Conservation (phyloP, 2,329 filamentous ascomycete genomes). For the Talaromyces albobiverticillius region DNA sequence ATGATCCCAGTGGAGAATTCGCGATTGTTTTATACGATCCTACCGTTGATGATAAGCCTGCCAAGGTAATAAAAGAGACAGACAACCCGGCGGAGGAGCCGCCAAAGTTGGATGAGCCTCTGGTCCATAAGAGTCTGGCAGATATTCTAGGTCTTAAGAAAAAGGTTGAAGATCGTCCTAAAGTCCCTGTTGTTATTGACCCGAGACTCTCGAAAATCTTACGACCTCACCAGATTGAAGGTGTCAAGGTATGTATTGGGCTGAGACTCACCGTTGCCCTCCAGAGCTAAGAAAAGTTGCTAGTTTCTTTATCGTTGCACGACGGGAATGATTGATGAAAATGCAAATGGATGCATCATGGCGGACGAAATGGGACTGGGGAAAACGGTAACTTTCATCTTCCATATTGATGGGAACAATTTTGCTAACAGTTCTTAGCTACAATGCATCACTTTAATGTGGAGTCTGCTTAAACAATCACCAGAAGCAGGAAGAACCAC, state of each 20-base stretch:
- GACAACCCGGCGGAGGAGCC: conserved; percentile 48
- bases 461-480: conserved; percentile 94
- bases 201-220: conserved; percentile 84
- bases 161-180: conserved; percentile 75
- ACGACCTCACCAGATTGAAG: conserved; percentile 94
- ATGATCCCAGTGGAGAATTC: conserved; percentile 94
- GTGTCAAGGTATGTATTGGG: conserved; percentile 65
- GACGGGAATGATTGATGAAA: conserved; percentile 90
- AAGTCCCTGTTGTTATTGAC: conserved; percentile 96
- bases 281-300: conserved; percentile 11
- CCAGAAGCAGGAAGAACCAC: conserved; percentile 90
- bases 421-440: conserved; percentile 41
- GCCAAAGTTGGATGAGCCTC: conserved; percentile 65
- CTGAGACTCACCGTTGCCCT: neutral
- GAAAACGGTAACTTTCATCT: conserved; percentile 62
- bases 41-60: conserved; percentile 80
- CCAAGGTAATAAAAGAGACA: conserved; percentile 47
- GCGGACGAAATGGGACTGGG: conserved; percentile 98
- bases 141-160: conserved; percentile 96
- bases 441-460: conserved; percentile 94
- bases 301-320: conserved; percentile 89
- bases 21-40: conserved; percentile 95
- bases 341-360: conserved; percentile 98
- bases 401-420: conserved; percentile 1
- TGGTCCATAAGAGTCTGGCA: conserved; percentile 91